phyloP scores from a whole-genome alignment of 805 yeast species.

The Metschnikowia cubensis region DNA sequence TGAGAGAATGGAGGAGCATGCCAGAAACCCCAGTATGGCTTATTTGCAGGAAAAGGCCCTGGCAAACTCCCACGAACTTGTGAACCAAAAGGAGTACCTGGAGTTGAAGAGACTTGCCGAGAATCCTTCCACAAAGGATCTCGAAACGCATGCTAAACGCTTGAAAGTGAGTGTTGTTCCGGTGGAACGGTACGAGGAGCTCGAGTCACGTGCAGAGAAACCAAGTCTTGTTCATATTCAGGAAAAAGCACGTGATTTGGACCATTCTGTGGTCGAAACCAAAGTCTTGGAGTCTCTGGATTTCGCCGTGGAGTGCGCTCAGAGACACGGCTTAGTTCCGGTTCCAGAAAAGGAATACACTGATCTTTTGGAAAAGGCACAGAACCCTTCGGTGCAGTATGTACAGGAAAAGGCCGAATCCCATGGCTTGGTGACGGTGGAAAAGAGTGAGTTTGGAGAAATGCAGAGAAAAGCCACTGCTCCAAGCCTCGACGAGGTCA shows the following conservation, averaged over 20 bases:
- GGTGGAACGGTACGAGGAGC: background rate
- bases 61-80: slow-evolving; percentile 2
- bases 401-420: slow-evolving; percentile 1
- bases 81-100: slow-evolving; percentile 4
- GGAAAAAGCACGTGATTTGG: slow-evolving; percentile 5
- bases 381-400: slow-evolving; percentile 5
- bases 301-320: slow-evolving; percentile 7
- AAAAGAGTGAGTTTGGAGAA: slow-evolving; percentile 3
- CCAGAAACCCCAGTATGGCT: slow-evolving; percentile 7
- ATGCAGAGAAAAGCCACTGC: slow-evolving; percentile 14
- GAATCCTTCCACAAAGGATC: slow-evolving; percentile 16
- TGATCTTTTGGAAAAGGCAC: slow-evolving; percentile 3
- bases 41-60: slow-evolving; percentile 9
- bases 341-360: slow-evolving; percentile 13
- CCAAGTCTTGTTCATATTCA: slow-evolving; percentile 6
- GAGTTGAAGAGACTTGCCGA: slow-evolving; percentile 14
- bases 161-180: slow-evolving; percentile 1
- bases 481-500: slow-evolving; percentile 8
- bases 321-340: slow-evolving; percentile 7
- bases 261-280: background rate
- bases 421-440: slow-evolving; percentile 6
- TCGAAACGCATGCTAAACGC: slow-evolving; percentile 12
- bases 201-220: slow-evolving; percentile 2
- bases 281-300: slow-evolving; percentile 1
- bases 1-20: background rate